Evolutionary conservation across 441 rosid genomes (phyloP), one percentile per base, ranked within the genome.

Genomic region (Pelargonium citronellum): DNA sequence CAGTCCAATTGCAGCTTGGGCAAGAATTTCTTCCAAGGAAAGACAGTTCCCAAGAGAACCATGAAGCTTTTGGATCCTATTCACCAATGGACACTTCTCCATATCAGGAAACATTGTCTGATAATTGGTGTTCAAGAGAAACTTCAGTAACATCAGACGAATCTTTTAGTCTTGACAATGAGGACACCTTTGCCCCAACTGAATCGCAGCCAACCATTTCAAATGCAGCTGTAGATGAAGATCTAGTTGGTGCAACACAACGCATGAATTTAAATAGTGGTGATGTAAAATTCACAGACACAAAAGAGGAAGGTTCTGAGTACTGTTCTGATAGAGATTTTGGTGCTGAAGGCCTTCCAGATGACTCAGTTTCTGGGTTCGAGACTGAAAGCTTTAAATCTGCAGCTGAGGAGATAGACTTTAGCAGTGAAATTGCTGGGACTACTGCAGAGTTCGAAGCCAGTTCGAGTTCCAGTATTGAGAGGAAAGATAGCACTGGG

Each of bases 41-140:
- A 73, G 80, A 73, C 71, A 75, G 15, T 69, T 73, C 77, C 63
- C 74, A 39, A 6, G 94, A 81, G 78, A 79, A 70, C 64, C 78
- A 74, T 9, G 95, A 92, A 73, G 81, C 75, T 75, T 67, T 80
- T 30, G 97, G 85, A 51, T 76, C 95, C 51, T 88, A 73, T 84
- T 91, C 96, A 17, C 97, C 91, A 1, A 92, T 95, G 98, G 97
- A 95, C 82, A 71, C 81, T 65, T 91, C 99, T 30, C 93, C 97
- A 0, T 90, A 86, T 71, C 89, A 60, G 77, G 90, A 83, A 78
- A 71, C 79, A 47, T 34, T 75, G 61, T 76, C 83, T 46, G 83
- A 82, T 66, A 44, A 81, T 69, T 75, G 69, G 51, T 66, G 69
- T 66, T 83, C 83, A 55, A 82, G 84, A 77, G 90, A 83, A 82